Evolutionary conservation across 768 basidiomycete species (phyloP).

Genomic region (Pulveroboletus sp.): DNA sequence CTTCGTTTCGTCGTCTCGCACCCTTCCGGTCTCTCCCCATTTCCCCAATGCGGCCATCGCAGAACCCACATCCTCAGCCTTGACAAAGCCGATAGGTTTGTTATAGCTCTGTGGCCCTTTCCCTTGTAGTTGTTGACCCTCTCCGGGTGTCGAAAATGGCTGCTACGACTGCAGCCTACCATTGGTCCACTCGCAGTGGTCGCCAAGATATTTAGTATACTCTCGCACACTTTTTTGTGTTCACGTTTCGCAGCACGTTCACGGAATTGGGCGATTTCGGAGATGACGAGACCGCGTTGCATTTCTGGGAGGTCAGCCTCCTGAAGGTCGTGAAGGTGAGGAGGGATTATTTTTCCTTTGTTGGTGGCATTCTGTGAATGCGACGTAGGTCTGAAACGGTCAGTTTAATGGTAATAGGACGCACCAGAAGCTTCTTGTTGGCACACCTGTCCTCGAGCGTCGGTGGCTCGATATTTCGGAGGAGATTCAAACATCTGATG

Average conservation of each 20-base stretch:
- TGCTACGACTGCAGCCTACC: slow-evolving; percentile 45
- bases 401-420: slow-evolving; percentile 30
- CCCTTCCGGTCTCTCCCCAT: slow-evolving; percentile 81
- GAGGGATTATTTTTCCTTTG: slow-evolving; percentile 88
- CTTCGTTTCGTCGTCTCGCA: slow-evolving; percentile 72
- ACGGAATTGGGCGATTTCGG: slow-evolving; percentile 94
- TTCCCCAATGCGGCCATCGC: slow-evolving; percentile 44
- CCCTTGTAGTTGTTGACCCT: slow-evolving; percentile 52
- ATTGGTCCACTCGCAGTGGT: slow-evolving; percentile 69
- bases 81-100: slow-evolving; percentile 84
- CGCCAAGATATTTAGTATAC: slow-evolving; percentile 43
- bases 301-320: slow-evolving; percentile 97
- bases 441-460: slow-evolving; percentile 58
- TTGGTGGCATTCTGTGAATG: slow-evolving; percentile 65
- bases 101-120: slow-evolving; percentile 74
- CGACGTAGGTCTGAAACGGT: slow-evolving; percentile 40
- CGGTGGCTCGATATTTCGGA: slow-evolving; percentile 64
- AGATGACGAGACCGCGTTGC: slow-evolving; percentile 86
- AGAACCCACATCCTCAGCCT: slow-evolving; percentile 51
- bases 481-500: slow-evolving; percentile 64
- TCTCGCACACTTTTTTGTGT: slow-evolving; percentile 77
- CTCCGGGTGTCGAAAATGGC: slow-evolving; percentile 31
- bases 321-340: slow-evolving; percentile 95
- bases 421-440: slow-evolving; percentile 67
- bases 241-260: slow-evolving; percentile 91